phyloP scores from a whole-genome alignment of 2,329 filamentous ascomycete species.

The Fusarium falciforme region DNA sequence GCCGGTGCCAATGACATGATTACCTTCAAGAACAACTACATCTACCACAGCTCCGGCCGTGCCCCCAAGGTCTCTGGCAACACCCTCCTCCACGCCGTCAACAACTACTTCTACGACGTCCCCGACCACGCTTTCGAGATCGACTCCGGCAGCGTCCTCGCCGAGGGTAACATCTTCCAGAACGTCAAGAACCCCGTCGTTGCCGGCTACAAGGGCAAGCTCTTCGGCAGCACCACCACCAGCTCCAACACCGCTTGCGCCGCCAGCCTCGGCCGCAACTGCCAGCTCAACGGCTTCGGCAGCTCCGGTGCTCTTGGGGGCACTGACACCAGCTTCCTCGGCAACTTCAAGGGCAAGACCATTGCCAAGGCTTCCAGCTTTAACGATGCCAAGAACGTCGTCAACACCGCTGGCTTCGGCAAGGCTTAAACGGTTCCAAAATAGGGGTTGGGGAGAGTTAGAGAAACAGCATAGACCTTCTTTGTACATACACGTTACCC shows the following conservation, averaged over 20 bases:
- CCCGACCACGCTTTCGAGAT: slow-evolving; percentile 69
- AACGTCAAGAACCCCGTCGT: slow-evolving; percentile 59
- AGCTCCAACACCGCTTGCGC: slow-evolving; percentile 55
- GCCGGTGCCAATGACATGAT: slow-evolving; percentile 65
- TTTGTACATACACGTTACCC: slow-evolving; percentile 31
- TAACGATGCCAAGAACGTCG: slow-evolving; percentile 50
- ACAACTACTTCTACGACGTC: slow-evolving; percentile 71
- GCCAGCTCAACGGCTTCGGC: slow-evolving; percentile 62
- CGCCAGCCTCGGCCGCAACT: slow-evolving; percentile 59
- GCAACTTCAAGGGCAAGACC: slow-evolving; percentile 64
- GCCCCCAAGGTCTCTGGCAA: slow-evolving; percentile 68
- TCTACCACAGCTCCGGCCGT: slow-evolving; percentile 68
- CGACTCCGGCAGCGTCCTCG: slow-evolving; percentile 58
- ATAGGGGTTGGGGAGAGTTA: neutral
- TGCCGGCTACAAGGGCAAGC: slow-evolving; percentile 44
- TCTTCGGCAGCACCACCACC: slow-evolving; percentile 48
- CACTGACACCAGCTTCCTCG: slow-evolving; percentile 60
- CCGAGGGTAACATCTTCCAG: slow-evolving; percentile 70
- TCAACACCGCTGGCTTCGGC: slow-evolving; percentile 59
- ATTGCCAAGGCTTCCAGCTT: slow-evolving; percentile 57
- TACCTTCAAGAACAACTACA: slow-evolving; percentile 70
- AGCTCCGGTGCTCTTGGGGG: slow-evolving; percentile 53
- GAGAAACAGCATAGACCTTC: slow-evolving; percentile 20
- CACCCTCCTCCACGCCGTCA: slow-evolving; percentile 67
- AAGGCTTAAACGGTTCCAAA: slow-evolving; percentile 47